These are phyloP conservation scores for Lichtheimia ornata DNA, from an alignment of 371 early-diverging fungal species.

Conservation along the genomic window DNA sequence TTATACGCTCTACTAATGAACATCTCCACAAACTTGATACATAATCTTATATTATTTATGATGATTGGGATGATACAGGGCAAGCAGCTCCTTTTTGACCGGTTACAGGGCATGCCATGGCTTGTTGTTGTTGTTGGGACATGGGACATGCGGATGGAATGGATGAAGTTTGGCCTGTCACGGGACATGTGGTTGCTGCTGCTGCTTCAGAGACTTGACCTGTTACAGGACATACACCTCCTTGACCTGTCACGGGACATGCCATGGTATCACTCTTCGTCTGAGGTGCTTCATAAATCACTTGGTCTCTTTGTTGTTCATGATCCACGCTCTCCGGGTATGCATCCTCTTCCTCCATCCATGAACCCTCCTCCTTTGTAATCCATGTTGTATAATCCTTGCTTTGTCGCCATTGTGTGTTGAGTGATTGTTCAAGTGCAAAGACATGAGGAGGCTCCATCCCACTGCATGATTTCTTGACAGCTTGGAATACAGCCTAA, in stretches of 20 bases:
- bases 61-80: no score
- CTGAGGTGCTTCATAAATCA: slow-evolving; percentile 22
- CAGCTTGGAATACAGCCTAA: slow-evolving; percentile 30
- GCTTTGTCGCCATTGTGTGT: slow-evolving; percentile 40
- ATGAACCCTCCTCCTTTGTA: neutral
- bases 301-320: neutral
- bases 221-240: slow-evolving; percentile 22
- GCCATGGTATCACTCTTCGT: slow-evolving; percentile 15
- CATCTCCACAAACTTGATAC: no score
- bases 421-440: slow-evolving; percentile 28
- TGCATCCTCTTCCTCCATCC: slow-evolving; percentile 8
- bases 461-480: slow-evolving; percentile 10
- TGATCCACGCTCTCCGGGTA: slow-evolving; percentile 13
- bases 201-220: slow-evolving; percentile 16
- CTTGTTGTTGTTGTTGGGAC: slow-evolving; percentile 12
- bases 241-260: slow-evolving; percentile 30
- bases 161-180: slow-evolving; percentile 21
- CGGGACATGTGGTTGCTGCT: slow-evolving; percentile 23
- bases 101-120: slow-evolving; percentile 19
- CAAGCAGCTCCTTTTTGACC: slow-evolving; percentile 9
- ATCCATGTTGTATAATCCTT: slow-evolving; percentile 36
- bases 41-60: no score
- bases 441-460: slow-evolving; percentile 24
- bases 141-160: slow-evolving; percentile 9
- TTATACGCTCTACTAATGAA: no score